Evolutionary conservation across 352 stramenopile genomes (phyloP).

Genomic region (Phytophthora quininea): DNA sequence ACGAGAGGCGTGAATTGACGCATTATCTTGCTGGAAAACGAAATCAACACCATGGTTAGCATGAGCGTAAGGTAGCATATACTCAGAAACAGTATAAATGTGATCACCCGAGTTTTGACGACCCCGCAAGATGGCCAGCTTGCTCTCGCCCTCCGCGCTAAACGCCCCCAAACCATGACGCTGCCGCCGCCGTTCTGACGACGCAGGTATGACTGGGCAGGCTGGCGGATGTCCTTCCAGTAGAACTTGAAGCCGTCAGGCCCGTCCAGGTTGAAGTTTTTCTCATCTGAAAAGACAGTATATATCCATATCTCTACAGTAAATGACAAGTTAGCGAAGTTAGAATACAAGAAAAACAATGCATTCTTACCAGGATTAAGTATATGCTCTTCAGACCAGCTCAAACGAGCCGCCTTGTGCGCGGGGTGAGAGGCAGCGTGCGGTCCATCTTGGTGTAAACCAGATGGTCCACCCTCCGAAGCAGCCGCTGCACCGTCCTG

Average conservation of each 20-base stretch:
- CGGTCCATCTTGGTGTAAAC: constrained; percentile 14
- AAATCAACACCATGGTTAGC: background rate
- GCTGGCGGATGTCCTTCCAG: background rate
- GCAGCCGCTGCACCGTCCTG: background rate
- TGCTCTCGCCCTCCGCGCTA: constrained; percentile 1
- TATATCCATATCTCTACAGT: too few species aligned
- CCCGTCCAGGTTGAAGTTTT: background rate
- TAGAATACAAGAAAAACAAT: too few species aligned
- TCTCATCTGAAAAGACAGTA: background rate
- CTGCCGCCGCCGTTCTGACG: background rate
- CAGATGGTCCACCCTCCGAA: constrained; percentile 12
- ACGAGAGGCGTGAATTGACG: background rate
- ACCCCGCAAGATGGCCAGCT: background rate
- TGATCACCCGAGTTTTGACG: constrained; percentile 1
- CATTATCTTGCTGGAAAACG: background rate
- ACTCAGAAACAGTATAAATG: background rate
- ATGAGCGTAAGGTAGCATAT: background rate
- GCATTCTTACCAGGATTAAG: constrained; percentile 5
- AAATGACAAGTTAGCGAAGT: too few species aligned
- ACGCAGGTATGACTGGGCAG: too few species aligned
- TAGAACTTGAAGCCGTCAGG: background rate
- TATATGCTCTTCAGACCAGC: constrained; percentile 5
- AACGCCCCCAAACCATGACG: constrained; percentile 3
- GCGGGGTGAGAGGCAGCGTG: constrained; percentile 3
- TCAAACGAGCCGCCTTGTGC: constrained; percentile 1